Percentiles rank a stretch among this genome's conserved stretches.
Conservation (phyloP, 164 flowering plant genomes). For the Taxillus chinensis region DNA sequence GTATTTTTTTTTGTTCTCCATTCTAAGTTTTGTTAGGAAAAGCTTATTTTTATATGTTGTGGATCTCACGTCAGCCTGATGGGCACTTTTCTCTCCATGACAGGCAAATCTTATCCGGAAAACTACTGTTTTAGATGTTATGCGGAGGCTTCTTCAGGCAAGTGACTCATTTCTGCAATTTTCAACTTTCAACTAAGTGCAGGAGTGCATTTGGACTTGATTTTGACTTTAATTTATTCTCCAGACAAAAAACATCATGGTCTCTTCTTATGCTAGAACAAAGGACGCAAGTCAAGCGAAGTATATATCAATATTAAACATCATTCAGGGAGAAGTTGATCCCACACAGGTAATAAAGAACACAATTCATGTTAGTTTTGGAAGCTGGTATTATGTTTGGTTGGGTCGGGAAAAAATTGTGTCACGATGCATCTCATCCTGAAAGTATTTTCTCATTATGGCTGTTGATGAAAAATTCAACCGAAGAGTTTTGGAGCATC, state of each 20-base stretch:
- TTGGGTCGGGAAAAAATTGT: too few relatives aligned
- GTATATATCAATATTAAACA: slow-evolving; percentile 94
- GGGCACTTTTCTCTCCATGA: slow-evolving; percentile 14
- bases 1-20: background rate
- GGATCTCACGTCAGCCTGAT: slow-evolving; percentile 1
- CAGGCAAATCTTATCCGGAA: slow-evolving; percentile 98
- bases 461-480: too few relatives aligned
- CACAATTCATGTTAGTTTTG: background rate
- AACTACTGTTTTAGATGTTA: slow-evolving; percentile 98
- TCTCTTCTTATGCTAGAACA: slow-evolving; percentile 93
- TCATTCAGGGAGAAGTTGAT: slow-evolving; percentile 98
- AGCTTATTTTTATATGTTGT: background rate
- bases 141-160: slow-evolving; percentile 99
- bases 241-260: slow-evolving; percentile 98
- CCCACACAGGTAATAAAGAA: slow-evolving; percentile 76
- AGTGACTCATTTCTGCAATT: slow-evolving; percentile 11
- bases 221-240: slow-evolving; percentile 24
- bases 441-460: too few relatives aligned
- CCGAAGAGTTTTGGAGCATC: too few relatives aligned
- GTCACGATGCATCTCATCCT: too few relatives aligned
- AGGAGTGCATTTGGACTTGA: background rate
- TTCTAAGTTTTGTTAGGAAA: background rate
- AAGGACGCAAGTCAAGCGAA: slow-evolving; percentile 99
- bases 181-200: background rate
- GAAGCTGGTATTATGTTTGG: too few relatives aligned